These are phyloP conservation scores for Gaeumannomyces tritici DNA, from an alignment of 2,329 filamentous ascomycete species.

Conservation along the genomic window DNA sequence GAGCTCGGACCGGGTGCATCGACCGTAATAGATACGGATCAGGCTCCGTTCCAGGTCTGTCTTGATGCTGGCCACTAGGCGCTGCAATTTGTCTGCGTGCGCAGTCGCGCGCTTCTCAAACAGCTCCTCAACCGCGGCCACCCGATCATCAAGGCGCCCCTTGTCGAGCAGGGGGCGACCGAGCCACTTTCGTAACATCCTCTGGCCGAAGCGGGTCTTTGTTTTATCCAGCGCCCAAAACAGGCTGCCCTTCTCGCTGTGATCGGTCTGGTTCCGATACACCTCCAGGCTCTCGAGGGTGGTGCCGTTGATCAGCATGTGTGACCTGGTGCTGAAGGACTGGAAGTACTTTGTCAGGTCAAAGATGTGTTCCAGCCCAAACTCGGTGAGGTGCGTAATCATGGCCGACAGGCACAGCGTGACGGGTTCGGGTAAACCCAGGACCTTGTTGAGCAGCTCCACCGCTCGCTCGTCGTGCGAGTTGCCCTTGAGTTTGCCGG, in stretches of 20 bases:
- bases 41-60: constrained; percentile 86
- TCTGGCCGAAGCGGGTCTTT: constrained; percentile 77
- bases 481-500: constrained; percentile 64
- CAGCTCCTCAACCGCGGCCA: constrained; percentile 80
- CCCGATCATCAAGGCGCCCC: constrained; percentile 62
- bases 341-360: constrained; percentile 96
- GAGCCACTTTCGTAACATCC: constrained; percentile 88
- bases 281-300: constrained; percentile 90
- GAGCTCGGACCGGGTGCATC: constrained; percentile 84
- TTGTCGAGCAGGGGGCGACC: constrained; percentile 80
- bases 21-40: constrained; percentile 94
- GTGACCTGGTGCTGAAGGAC: constrained; percentile 84
- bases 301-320: constrained; percentile 95
- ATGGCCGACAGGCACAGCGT: constrained; percentile 91
- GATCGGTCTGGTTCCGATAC: constrained; percentile 88
- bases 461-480: constrained; percentile 46
- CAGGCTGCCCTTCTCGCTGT: constrained; percentile 74
- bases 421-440: constrained; percentile 75
- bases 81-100: constrained; percentile 64
- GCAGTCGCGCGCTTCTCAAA: constrained; percentile 56
- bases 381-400: constrained; percentile 88
- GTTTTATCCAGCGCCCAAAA: constrained; percentile 96
- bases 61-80: constrained; percentile 60
- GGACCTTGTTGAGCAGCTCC: constrained; percentile 72
- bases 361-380: constrained; percentile 90